Evolutionary conservation across 1,139 yeast genomes (phyloP).

Genomic region (Lodderomyces margitis): DNA sequence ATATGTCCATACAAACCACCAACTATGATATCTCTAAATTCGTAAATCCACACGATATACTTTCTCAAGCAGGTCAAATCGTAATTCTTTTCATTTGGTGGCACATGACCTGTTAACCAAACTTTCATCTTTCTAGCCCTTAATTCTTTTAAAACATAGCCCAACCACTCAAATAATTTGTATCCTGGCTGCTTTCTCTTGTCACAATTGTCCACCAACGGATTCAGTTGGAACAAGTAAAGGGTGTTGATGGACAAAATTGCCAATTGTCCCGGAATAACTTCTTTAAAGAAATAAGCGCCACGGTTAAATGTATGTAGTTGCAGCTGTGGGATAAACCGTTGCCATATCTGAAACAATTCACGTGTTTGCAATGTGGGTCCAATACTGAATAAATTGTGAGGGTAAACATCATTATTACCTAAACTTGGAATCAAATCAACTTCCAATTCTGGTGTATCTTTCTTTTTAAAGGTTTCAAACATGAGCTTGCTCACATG

Average conservation of each 20-base stretch:
- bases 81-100: slow-evolving; percentile 76
- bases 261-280: slow-evolving; percentile 74
- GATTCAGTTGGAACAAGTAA: slow-evolving; percentile 72
- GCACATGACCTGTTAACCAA: slow-evolving; percentile 87
- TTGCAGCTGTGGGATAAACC: slow-evolving; percentile 75
- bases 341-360: slow-evolving; percentile 68
- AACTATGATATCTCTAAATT: slow-evolving; percentile 75
- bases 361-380: slow-evolving; percentile 84
- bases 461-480: slow-evolving; percentile 41
- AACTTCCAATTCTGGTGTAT: slow-evolving; percentile 46
- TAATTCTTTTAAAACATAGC: slow-evolving; percentile 68
- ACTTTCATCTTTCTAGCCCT: slow-evolving; percentile 77
- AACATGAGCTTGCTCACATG: slow-evolving; percentile 54
- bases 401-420: slow-evolving; percentile 87
- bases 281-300: slow-evolving; percentile 71
- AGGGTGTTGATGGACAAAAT: slow-evolving; percentile 75
- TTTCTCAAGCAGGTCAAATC: slow-evolving; percentile 72
- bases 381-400: slow-evolving; percentile 78
- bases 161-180: slow-evolving; percentile 73
- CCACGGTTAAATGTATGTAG: slow-evolving; percentile 72
- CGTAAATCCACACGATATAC: slow-evolving; percentile 74
- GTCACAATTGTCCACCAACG: slow-evolving; percentile 80
- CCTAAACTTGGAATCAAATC: slow-evolving; percentile 70
- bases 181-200: slow-evolving; percentile 73
- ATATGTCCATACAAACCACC: slow-evolving; percentile 87